Evolutionary conservation across 148 eudicot species (phyloP).

Genomic region (Hydrangea macrophylla): DNA sequence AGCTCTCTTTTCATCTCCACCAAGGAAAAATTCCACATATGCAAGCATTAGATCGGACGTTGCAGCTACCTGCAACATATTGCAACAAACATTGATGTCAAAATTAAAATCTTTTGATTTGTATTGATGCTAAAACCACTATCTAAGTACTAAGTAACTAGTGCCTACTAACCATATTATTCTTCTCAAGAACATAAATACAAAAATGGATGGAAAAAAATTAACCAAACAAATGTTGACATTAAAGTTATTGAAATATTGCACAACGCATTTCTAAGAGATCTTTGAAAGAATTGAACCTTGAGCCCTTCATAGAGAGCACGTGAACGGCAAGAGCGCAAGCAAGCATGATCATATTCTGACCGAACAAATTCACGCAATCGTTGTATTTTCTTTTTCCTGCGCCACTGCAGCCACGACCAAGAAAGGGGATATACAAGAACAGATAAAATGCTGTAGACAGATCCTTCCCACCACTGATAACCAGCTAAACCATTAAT

Average conservation of each 20-base stretch:
- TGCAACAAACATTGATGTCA: background rate
- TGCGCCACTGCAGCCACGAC: slow-evolving; percentile 98
- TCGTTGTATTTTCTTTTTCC: slow-evolving; percentile 72
- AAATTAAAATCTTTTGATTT: background rate
- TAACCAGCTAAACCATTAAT: slow-evolving; percentile 81
- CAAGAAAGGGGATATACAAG: slow-evolving; percentile 88
- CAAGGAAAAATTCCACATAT: slow-evolving; percentile 89
- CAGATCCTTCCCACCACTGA: slow-evolving; percentile 99
- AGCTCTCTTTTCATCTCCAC: slow-evolving; percentile 94
- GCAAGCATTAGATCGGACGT: slow-evolving; percentile 93
- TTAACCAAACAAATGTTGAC: too few relatives aligned
- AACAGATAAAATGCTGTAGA: slow-evolving; percentile 63
- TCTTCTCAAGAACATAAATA: too few relatives aligned
- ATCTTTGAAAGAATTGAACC: slow-evolving; percentile 36
- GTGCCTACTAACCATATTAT: too few relatives aligned
- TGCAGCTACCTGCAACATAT: slow-evolving; percentile 62
- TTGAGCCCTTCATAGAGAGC: slow-evolving; percentile 99
- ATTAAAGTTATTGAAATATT: background rate
- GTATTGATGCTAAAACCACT: background rate
- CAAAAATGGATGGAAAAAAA: too few relatives aligned
- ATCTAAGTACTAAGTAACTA: too few relatives aligned
- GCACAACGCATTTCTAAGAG: background rate
- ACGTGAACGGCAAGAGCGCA: slow-evolving; percentile 98
- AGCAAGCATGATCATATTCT: slow-evolving; percentile 99
- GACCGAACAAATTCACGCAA: slow-evolving; percentile 96